A percentile compares a stretch with the other conserved stretches of the same genome.
Evolutionary conservation across 1,139 yeast genomes (phyloP).

Genomic region (Suhomyces atakaporum): DNA sequence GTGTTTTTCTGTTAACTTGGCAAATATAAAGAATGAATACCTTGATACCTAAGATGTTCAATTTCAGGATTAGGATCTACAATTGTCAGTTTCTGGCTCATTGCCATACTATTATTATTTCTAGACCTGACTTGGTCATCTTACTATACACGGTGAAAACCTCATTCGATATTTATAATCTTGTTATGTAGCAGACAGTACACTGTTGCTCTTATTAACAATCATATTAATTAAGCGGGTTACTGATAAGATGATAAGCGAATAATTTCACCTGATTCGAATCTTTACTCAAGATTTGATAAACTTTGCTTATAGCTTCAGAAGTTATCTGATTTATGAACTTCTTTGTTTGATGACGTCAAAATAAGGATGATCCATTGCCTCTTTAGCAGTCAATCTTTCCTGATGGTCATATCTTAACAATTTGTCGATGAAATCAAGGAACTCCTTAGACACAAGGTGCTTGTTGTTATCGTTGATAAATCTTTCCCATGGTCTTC

Average conservation of each 20-base stretch:
- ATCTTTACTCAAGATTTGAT: too few relatives aligned
- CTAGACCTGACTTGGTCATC: slow-evolving; percentile 4
- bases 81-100: background rate
- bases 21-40: too few relatives aligned
- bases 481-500: slow-evolving; percentile 88
- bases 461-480: slow-evolving; percentile 72
- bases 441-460: slow-evolving; percentile 66
- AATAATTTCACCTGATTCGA: too few relatives aligned
- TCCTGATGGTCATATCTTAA: slow-evolving; percentile 93
- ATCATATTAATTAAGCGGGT: too few relatives aligned
- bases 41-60: too few relatives aligned
- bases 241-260: too few relatives aligned
- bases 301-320: too few relatives aligned
- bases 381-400: slow-evolving; percentile 91
- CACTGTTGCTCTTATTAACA: too few relatives aligned
- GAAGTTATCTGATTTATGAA: too few relatives aligned
- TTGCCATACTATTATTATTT: slow-evolving; percentile 2
- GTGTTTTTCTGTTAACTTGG: too few relatives aligned
- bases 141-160: slow-evolving; percentile 10
- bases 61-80: background rate
- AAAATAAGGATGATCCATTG: slow-evolving; percentile 84
- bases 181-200: too few relatives aligned
- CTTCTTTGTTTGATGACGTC: slow-evolving; percentile 27
- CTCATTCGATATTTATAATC: too few relatives aligned
- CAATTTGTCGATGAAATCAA: slow-evolving; percentile 81